Evolutionary conservation across 2,329 filamentous ascomycete genomes (phyloP), one percentile per base, ranked within the genome.

Genomic region (Coniosporium tulheliwenetii): DNA sequence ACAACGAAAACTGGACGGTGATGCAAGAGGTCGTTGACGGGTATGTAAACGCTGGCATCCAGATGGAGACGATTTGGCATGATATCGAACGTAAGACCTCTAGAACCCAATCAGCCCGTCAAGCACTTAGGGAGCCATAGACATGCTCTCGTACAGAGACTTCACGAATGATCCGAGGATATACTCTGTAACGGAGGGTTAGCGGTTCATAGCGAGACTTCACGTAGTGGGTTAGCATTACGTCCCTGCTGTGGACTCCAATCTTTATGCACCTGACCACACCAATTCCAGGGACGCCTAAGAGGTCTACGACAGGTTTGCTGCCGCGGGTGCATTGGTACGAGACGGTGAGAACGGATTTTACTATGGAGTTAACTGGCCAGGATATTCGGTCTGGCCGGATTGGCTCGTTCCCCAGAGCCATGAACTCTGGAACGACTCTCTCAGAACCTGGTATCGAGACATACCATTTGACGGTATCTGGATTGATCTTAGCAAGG

Each of bases 1-100:
- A 84, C 1, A 89, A 87, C 54, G 60, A 67, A 16, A 83, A 81
- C 48, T 83, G 79, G 73, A 70, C 73, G 1, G 67, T 73, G 10
- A 52, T 85, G 5, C 69, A 79, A 45, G 71, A 72, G 47, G 64
- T 73, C 10, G 62, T 71, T 26, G 58, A 67, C 30, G 64, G 63
- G 35, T 72, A 69, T 53, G 63, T 59, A 40, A 62, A 57, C 29
- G 72, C 71, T 39, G 60, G 64, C 13, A 75, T 75, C 41, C 72
- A 41, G 12, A 19, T 26, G 12, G 47, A 49, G 36, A 39, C 39
- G 8, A 57, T 63, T 19, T 64, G 58, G 62, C 54, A 59, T 10
- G 63, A 66, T 44, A 62, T 66, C 34, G 62, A 65, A 38, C 61
- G 37, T 45, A 26, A 30, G 40, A 30, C 32, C 39, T 52, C 13